These are phyloP conservation scores for Lyophyllum decastes DNA, from an alignment of 768 basidiomycete species.

Conservation along the genomic window DNA sequence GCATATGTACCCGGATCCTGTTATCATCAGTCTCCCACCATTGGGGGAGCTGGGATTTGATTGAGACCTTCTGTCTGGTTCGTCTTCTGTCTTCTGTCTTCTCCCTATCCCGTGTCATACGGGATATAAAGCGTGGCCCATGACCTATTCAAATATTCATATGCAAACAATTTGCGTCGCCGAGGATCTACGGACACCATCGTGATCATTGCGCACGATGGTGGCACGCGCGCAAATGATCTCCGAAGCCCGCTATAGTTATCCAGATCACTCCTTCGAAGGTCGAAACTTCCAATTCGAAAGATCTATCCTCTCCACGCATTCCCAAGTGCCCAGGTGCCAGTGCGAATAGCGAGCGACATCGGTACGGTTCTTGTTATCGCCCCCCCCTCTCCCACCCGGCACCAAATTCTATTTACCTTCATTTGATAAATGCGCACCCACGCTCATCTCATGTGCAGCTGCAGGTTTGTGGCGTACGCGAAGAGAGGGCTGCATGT, in stretches of 20 bases:
- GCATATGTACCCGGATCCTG: conserved; percentile 2
- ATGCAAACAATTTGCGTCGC: not conserved
- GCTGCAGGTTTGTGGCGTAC: not conserved
- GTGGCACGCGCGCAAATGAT: not conserved
- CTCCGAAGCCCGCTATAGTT: not conserved
- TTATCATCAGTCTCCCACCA: not conserved
- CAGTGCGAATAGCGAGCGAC: too few relatives aligned
- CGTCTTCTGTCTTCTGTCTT: not conserved
- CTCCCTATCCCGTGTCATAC: not conserved
- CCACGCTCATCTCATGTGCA: not conserved
- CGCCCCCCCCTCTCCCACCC: too few relatives aligned
- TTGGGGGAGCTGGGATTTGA: conserved; percentile 2
- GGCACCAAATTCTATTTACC: not conserved
- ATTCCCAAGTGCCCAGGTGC: too few relatives aligned
- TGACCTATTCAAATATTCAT: not conserved
- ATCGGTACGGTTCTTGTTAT: too few relatives aligned
- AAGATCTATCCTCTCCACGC: not conserved
- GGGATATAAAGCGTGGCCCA: not conserved
- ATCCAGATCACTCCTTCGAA: not conserved
- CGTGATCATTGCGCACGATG: not conserved
- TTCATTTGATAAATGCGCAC: not conserved
- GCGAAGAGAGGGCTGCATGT: not conserved
- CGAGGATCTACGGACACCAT: not conserved
- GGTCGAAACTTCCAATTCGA: not conserved
- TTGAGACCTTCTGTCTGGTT: not conserved